Conservation (phyloP, 2,329 filamentous ascomycete species). For the Neonectria punicea region DNA sequence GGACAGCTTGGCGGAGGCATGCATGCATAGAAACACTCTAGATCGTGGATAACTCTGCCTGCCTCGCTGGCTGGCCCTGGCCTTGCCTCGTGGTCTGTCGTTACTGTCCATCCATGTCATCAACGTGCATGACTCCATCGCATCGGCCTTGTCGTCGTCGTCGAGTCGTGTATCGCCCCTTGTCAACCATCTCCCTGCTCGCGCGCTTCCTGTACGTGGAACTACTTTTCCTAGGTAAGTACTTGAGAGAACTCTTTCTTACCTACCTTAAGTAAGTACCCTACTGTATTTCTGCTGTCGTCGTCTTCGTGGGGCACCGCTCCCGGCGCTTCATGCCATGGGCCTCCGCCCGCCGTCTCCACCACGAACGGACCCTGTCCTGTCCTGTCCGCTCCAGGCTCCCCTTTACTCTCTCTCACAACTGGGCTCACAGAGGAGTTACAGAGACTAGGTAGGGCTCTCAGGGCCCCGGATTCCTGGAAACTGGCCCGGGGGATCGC, state of each 20-base stretch:
- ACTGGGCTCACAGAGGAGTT: too few relatives aligned
- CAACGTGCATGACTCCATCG: conserved; percentile 1
- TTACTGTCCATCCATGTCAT: neutral
- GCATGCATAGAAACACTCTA: neutral
- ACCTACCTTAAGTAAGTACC: neutral
- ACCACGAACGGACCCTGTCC: conserved; percentile 1
- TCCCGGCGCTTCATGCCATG: neutral
- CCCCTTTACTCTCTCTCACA: neutral
- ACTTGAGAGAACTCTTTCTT: neutral
- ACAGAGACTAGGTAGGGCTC: neutral
- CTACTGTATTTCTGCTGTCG: too few relatives aligned
- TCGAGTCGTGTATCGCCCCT: neutral
- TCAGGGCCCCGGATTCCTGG: conserved; percentile 12
- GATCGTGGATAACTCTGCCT: neutral
- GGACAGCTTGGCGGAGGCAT: neutral
- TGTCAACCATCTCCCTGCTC: neutral
- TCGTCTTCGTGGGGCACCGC: neutral
- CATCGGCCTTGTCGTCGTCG: neutral
- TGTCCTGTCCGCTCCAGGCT: neutral
- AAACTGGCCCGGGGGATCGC: conserved; percentile 9
- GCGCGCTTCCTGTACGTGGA: neutral
- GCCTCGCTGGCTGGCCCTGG: neutral
- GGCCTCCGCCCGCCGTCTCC: neutral
- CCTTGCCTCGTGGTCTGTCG: neutral
- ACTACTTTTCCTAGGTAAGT: neutral